Conservation (phyloP, 169 alveolate genomes). For the Amoebophrya sp. region DNA sequence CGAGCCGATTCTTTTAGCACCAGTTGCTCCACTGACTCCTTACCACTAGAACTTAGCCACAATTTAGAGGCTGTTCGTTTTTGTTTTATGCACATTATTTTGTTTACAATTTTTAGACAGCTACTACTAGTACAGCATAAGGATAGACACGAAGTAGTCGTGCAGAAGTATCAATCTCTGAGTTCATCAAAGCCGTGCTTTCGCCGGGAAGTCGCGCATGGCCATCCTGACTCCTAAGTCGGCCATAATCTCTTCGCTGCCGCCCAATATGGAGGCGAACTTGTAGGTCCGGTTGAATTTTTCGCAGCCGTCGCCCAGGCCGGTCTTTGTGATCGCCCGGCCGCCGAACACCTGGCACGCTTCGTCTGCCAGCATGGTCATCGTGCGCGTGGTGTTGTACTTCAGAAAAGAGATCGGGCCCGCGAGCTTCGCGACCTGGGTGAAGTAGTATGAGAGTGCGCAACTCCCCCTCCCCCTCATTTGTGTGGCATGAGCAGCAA, state of each 20-base stretch:
- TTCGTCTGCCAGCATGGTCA: conserved; percentile 21
- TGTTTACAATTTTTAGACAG: too few species aligned
- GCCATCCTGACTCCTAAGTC: not conserved
- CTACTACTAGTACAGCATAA: too few species aligned
- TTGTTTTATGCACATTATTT: too few species aligned
- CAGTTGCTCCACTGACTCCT: too few species aligned
- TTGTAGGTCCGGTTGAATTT: not conserved
- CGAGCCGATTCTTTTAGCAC: too few species aligned
- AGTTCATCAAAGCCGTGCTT: not conserved
- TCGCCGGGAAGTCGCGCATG: not conserved
- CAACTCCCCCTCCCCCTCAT: too few species aligned
- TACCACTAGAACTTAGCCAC: too few species aligned
- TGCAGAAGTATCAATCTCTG: too few species aligned
- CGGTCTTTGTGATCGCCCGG: not conserved
- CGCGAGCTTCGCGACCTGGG: conserved; percentile 29
- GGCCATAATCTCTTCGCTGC: conserved; percentile 28
- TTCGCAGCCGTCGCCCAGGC: conserved; percentile 30
- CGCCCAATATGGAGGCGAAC: conserved; percentile 22
- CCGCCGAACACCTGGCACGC: conserved; percentile 35
- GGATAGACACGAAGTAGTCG: too few species aligned
- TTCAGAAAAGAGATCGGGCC: conserved; percentile 30
- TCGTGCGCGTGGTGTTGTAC: not conserved
- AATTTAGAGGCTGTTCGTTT: too few species aligned
- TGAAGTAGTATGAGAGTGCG: too few species aligned
- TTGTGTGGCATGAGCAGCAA: too few species aligned